Base-by-base conservation (phyloP, 2,329 filamentous ascomycete genomes). In the Cadophora malorum region DNA sequence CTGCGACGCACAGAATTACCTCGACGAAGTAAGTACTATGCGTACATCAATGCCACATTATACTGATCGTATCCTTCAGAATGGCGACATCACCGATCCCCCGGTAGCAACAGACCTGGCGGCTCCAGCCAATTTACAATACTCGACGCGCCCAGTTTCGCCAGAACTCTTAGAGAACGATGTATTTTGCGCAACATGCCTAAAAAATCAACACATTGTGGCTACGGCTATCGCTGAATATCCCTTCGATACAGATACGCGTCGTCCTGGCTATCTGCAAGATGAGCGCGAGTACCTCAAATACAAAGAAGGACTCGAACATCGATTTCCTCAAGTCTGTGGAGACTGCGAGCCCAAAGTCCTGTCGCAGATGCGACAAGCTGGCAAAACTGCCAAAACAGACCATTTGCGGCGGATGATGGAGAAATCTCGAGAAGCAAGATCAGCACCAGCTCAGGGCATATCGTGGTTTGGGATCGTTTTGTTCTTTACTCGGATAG, bases 51-150 rank as follows among this genome's bases (percentile, higher is more conserved):
- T 35, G 0, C 9, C 25, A 12, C 33, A 12, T 6, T 21, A 33
- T 47, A 53, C 41, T 62, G 41, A 28, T 50, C 61, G 35, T n/a
- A 56, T 63, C 35, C 38, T 68, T 2, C 75, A 96, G 91, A 88
- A 93, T 78, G 95, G 95, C 75, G 89, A 96, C 62, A 96, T 98
- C 72, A 91, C 92, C 66, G 95, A 99, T 79, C 93, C 94, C 31
- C 94, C 93, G 2, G 83, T 89, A 28, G 81, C 85, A 23, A 86
- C 87, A 67, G 85, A 84, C n/a, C 80, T 81, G 59, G 78, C 79
- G 69, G 78, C 81, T 74, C 77, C 81, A 65, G 77, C 80, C 69
- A 76, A 78, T 49, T 76, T 80, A n/a, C 79, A 81, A 67, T 89
- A 83, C 77, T 85, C 79, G 56, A 80, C 82, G 63, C 80, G 80